Percentiles rank a stretch among this genome's conserved stretches.
These are phyloP conservation scores for Lipomyces spencermartinsiae DNA, from an alignment of 805 yeast genomes.

Conservation along the genomic window DNA sequence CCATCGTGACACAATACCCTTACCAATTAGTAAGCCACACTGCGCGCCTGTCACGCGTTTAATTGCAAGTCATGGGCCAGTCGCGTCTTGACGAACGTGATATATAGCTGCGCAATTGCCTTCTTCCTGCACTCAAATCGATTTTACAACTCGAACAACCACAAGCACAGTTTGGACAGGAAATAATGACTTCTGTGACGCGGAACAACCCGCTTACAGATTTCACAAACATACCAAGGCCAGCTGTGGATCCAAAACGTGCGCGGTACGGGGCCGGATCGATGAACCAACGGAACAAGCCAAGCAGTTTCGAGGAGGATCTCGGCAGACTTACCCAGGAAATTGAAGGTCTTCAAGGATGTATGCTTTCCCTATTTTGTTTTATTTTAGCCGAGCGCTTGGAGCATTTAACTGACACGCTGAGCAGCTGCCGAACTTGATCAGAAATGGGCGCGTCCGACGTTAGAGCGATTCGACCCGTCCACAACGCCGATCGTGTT, in stretches of 20 bases:
- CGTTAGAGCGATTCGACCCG: conserved; percentile 59
- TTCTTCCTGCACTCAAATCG: neutral
- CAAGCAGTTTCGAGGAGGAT: conserved; percentile 61
- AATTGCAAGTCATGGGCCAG: neutral
- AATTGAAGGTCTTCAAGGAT: conserved; percentile 40
- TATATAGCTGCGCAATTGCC: too few relatives aligned
- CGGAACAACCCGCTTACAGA: conserved; percentile 31
- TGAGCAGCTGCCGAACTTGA: conserved; percentile 39
- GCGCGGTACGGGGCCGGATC: conserved; percentile 13
- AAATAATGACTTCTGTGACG: conserved; percentile 28
- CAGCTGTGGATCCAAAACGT: conserved; percentile 19
- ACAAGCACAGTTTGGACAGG: neutral
- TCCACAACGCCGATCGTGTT: conserved; percentile 63
- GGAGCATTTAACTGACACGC: neutral
- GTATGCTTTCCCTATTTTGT: conserved; percentile 14
- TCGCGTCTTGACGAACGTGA: neutral
- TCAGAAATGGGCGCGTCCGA: conserved; percentile 61
- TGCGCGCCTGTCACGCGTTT: neutral
- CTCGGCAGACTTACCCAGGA: conserved; percentile 54
- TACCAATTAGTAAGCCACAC: neutral
- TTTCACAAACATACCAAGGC: conserved; percentile 28
- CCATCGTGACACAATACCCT: neutral
- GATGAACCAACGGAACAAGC: conserved; percentile 36
- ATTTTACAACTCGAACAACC: neutral
- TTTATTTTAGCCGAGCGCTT: neutral